Percentiles rank a stretch among this genome's conserved stretches.
Evolutionary conservation across 2,329 filamentous ascomycete genomes (phyloP).

Genomic region (Zymoseptoria passerinii): DNA sequence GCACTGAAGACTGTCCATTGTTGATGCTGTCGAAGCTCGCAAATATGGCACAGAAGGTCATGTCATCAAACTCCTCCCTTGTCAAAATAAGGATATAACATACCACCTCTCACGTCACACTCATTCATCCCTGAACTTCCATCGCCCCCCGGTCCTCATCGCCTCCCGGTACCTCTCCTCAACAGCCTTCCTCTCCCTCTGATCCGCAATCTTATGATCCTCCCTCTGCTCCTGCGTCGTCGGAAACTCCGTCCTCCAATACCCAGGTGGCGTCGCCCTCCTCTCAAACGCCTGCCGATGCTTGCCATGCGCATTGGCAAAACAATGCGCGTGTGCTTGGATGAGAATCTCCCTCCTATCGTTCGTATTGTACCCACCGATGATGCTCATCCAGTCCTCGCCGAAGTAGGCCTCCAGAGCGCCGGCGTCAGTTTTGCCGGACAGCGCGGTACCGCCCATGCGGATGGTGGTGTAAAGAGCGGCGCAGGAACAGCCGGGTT

Average conservation of each 20-base stretch:
- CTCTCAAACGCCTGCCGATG: constrained; percentile 69
- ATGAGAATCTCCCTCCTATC: constrained; percentile 60
- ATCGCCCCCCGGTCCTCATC: constrained; percentile 65
- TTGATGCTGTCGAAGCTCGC: background rate
- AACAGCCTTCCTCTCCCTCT: constrained; percentile 55
- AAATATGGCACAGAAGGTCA: background rate
- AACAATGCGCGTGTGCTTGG: constrained; percentile 63
- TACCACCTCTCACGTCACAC: background rate
- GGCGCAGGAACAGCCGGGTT: constrained; percentile 67
- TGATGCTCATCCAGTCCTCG: constrained; percentile 16
- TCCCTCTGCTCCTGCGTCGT: constrained; percentile 69
- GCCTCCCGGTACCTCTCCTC: constrained; percentile 73
- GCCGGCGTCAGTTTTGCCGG: constrained; percentile 20
- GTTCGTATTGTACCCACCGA: constrained; percentile 25
- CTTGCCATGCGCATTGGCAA: constrained; percentile 68
- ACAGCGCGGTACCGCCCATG: constrained; percentile 18
- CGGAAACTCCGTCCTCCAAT: constrained; percentile 86
- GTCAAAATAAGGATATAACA: background rate
- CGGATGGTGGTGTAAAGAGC: constrained; percentile 59
- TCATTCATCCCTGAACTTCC: constrained; percentile 71
- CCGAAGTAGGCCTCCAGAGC: constrained; percentile 24
- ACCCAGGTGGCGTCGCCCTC: constrained; percentile 69
- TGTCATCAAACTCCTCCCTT: background rate
- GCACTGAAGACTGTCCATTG: background rate
- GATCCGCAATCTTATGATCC: constrained; percentile 58